Conservation (phyloP, 225 moss, liverwort and hornwort genomes). For the Sphagnum tenellum region DNA sequence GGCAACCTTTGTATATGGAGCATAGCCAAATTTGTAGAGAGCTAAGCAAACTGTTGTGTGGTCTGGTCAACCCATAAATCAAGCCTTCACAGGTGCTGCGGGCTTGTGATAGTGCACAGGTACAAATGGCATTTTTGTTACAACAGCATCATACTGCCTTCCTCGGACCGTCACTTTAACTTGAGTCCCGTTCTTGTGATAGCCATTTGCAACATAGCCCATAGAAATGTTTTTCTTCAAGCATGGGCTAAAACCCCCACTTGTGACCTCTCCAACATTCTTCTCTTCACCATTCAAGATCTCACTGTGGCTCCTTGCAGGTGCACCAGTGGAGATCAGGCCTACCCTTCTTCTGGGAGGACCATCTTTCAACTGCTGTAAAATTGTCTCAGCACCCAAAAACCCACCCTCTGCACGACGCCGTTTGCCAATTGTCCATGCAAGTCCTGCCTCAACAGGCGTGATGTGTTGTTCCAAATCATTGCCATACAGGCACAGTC, state of each 20-base stretch:
- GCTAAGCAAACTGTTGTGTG: too few relatives aligned
- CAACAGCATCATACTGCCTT: slow-evolving; percentile 56
- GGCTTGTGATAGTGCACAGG: slow-evolving; percentile 77
- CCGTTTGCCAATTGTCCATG: slow-evolving; percentile 91
- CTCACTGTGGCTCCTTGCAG: slow-evolving; percentile 81
- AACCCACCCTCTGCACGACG: slow-evolving; percentile 79
- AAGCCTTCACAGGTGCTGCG: too few relatives aligned
- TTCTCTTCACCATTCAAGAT: slow-evolving; percentile 67
- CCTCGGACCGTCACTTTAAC: slow-evolving; percentile 73
- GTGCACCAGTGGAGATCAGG: slow-evolving; percentile 70
- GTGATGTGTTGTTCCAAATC: slow-evolving; percentile 88
- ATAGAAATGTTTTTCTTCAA: slow-evolving; percentile 98
- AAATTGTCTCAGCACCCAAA: slow-evolving; percentile 69
- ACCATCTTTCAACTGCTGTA: slow-evolving; percentile 83
- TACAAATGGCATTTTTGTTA: slow-evolving; percentile 96
- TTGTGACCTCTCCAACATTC: slow-evolving; percentile 80
- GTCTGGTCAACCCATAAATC: too few relatives aligned
- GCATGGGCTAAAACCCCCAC: slow-evolving; percentile 94
- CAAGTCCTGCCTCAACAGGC: slow-evolving; percentile 80
- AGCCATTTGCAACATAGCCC: slow-evolving; percentile 73
- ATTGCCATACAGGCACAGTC: slow-evolving; percentile 87
- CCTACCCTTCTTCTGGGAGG: slow-evolving; percentile 70
- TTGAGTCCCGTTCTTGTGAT: slow-evolving; percentile 69
- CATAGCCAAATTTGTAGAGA: too few relatives aligned
- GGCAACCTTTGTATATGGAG: too few relatives aligned